Percentiles rank a stretch among this genome's conserved stretches.
Conservation (phyloP, 139 green algal species). For the Tetradesmus obliquus region DNA sequence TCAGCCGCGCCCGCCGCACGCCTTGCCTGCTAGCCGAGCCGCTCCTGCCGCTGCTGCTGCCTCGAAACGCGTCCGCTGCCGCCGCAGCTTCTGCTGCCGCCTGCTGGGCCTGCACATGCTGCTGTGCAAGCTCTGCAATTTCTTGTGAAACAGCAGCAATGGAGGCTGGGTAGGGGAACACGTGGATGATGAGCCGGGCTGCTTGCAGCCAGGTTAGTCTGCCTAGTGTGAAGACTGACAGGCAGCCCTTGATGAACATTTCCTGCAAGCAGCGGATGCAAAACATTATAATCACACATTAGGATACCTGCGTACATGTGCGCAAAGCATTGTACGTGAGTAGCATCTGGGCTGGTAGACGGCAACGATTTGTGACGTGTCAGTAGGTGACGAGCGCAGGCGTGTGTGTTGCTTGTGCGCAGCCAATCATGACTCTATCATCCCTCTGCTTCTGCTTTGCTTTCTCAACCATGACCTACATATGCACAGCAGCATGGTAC, state of each 20-base stretch:
- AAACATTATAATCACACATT: too few species aligned
- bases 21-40: neutral
- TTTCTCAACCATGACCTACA: too few species aligned
- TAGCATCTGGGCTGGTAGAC: too few species aligned
- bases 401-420: too few species aligned
- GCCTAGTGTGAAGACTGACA: neutral
- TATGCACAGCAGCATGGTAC: too few species aligned
- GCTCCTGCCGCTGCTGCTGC: neutral
- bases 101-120: neutral
- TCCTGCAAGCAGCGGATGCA: neutral
- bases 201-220: conserved; percentile 4
- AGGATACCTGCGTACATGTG: too few species aligned
- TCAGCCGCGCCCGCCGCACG: neutral
- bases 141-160: neutral
- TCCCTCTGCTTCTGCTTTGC: too few species aligned
- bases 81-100: neutral
- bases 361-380: too few species aligned
- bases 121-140: neutral
- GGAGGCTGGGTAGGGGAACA: conserved; percentile 17
- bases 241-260: conserved; percentile 9
- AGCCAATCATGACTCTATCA: too few species aligned
- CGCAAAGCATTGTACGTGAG: too few species aligned
- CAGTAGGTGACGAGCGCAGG: too few species aligned
- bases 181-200: neutral
- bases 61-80: neutral